These are phyloP conservation scores for Picochlorum sp. DNA, from an alignment of 139 green algal species.

Conservation along the genomic window DNA sequence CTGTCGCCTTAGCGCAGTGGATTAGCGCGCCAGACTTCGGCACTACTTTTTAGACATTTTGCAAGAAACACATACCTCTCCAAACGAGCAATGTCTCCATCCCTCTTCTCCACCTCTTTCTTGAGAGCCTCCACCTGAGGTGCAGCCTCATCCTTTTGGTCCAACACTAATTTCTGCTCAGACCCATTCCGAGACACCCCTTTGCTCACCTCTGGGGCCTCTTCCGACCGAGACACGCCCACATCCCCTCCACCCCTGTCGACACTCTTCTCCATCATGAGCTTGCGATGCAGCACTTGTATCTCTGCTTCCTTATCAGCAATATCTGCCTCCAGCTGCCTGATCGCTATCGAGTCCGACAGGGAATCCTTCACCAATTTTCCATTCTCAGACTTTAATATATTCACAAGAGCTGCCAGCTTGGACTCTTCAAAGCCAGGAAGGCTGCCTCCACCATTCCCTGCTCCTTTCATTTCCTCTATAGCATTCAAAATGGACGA, in stretches of 20 bases:
- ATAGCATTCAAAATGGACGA: slow-evolving; percentile 5
- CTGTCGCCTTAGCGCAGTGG: slow-evolving; percentile 13
- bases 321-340: slow-evolving; percentile 48
- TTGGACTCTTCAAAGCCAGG: slow-evolving; percentile 12
- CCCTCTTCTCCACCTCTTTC: slow-evolving; percentile 42
- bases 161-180: slow-evolving; percentile 10
- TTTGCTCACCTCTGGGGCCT: slow-evolving; percentile 1
- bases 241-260: no score
- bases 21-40: slow-evolving; percentile 17
- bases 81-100: slow-evolving; percentile 26
- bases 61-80: slow-evolving; percentile 17
- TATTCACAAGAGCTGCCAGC: slow-evolving; percentile 22
- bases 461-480: neutral
- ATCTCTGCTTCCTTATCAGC: slow-evolving; percentile 37
- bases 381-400: slow-evolving; percentile 33
- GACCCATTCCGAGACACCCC: neutral
- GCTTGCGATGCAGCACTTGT: slow-evolving; percentile 29
- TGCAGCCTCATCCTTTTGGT: slow-evolving; percentile 18
- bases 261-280: neutral
- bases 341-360: slow-evolving; percentile 18
- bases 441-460: neutral
- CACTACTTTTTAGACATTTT: slow-evolving; percentile 3
- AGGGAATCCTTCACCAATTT: slow-evolving; percentile 22
- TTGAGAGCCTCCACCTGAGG: slow-evolving; percentile 42
- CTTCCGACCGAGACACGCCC: no score